phyloP scores from a whole-genome alignment of 2,329 filamentous ascomycete genomes.

The Claviceps lovelessii region DNA sequence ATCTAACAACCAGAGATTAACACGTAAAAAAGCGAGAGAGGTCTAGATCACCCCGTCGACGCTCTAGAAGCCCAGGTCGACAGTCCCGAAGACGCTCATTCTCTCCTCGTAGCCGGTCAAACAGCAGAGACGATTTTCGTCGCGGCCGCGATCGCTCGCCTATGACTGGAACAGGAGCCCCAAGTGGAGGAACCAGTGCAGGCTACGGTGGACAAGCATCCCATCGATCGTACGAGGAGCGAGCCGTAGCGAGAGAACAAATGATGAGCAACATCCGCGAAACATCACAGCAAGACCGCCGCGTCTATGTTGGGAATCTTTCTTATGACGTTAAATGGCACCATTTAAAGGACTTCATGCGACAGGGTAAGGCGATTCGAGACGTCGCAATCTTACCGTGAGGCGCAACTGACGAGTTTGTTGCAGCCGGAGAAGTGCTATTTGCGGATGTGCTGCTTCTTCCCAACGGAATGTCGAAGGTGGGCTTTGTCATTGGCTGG shows the following conservation, averaged over 20 bases:
- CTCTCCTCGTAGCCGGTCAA: conserved; percentile 63
- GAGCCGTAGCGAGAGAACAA: conserved; percentile 69
- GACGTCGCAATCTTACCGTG: conserved; percentile 9
- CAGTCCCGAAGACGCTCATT: conserved; percentile 59
- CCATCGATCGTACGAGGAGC: conserved; percentile 72
- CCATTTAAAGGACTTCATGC: conserved; percentile 99
- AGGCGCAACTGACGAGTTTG: conserved; percentile 24
- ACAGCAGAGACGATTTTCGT: conserved; percentile 62
- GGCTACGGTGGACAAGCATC: conserved; percentile 45
- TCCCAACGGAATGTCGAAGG: conserved; percentile 99
- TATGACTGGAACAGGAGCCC: conserved; percentile 61
- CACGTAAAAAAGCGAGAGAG: conserved; percentile 59
- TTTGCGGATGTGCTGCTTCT: conserved; percentile 98
- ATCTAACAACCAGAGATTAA: conserved; percentile 10
- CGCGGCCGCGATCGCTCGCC: conserved; percentile 65
- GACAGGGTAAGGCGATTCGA: conserved; percentile 63
- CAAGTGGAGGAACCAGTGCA: conserved; percentile 55
- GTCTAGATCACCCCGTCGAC: conserved; percentile 63
- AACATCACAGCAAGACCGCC: conserved; percentile 93
- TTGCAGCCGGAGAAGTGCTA: conserved; percentile 88
- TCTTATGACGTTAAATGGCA: conserved; percentile 99
- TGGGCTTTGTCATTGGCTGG: conserved; percentile 89
- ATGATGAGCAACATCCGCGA: conserved; percentile 95
- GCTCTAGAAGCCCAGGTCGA: conserved; percentile 70
- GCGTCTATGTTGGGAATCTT: conserved; percentile 97